A percentile compares a stretch with the other conserved stretches of the same genome.
Conservation (phyloP, 176 grass and related monocot species). For the Triticum dicoccoides region DNA sequence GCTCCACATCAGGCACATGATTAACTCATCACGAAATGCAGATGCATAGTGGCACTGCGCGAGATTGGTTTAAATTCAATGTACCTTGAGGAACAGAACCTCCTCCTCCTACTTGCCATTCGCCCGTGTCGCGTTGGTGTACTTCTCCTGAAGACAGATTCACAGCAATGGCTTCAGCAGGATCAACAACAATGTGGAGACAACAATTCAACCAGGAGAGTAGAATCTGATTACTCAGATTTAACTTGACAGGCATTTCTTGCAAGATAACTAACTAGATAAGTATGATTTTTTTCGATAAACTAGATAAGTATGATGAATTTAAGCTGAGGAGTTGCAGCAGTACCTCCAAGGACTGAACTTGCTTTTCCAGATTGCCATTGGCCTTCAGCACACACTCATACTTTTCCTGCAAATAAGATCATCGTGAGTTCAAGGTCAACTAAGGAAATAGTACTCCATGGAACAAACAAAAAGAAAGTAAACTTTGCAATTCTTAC, state of each 20-base stretch:
- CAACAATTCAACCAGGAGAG: neutral
- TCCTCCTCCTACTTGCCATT: conserved; percentile 28
- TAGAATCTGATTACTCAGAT: neutral
- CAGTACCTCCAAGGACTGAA: conserved; percentile 19
- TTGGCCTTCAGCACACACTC: conserved; percentile 29
- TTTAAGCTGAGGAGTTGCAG: neutral
- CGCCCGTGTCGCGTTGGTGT: neutral
- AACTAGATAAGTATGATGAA: neutral
- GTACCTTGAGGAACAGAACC: too few relatives aligned
- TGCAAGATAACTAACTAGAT: neutral
- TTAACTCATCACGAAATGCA: too few relatives aligned
- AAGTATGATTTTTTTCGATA: too few relatives aligned
- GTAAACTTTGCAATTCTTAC: too few relatives aligned
- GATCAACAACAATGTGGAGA: neutral
- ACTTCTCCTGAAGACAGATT: conserved; percentile 38
- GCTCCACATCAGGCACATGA: too few relatives aligned
- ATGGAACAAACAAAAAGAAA: too few relatives aligned
- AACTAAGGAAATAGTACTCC: neutral
- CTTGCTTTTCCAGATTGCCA: conserved; percentile 41
- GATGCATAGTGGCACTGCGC: too few relatives aligned
- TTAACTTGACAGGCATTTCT: neutral
- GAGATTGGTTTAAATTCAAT: too few relatives aligned
- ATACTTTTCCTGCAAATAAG: conserved; percentile 45
- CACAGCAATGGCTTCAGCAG: neutral
- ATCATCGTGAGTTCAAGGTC: neutral